Base-by-base conservation (phyloP, 2,329 filamentous ascomycete species). In the Arthrinium puccinioides region DNA sequence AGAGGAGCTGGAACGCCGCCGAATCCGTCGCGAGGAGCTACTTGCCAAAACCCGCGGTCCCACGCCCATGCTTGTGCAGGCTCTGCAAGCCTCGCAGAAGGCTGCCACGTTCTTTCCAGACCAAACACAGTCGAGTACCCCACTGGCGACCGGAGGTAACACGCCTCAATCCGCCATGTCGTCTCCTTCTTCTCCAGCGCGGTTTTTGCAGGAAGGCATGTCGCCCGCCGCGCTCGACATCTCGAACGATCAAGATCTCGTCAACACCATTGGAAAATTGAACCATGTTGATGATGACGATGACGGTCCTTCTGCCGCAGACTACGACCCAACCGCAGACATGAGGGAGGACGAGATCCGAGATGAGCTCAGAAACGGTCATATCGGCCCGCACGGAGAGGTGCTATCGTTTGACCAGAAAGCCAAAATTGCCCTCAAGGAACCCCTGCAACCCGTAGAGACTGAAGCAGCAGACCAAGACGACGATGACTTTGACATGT, bases 401-500 rank as follows among this genome's bases (percentile, higher is more conserved):
- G 74, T 70, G 3, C 64, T 73, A 44, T 64, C 69, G 35, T 19
- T 47, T 36, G 44, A 51, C 7, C 40, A 55, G 40, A 57, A 57
- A 43, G 53, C 53, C n/a, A 49, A 52, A 25, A 53, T 57, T 27
- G 46, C 53, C 6, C 50, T 49, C 15, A 65, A 65, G 64, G 52
- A 54, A 35, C 47, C 45, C 5, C 52, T 65, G 30, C 51, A 56
- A 29, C 47, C 60, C 23, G 52, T 61, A 36, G 67, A 72, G 50
- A 67, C 76, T 33, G 66, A 61, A 13, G 61, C 33, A 27, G 33
- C 23, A 18, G 33, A 70, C 39, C 66, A 77, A 8, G 75, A 82
- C 21, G 76, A 79, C 39, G 84, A 87, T 38, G 87, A 82, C 38
- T 81, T 82, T 52, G 79, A 94, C 57, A 94, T 95, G 86, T 94